Base-by-base conservation (phyloP, 495 filamentous ascomycete species). In the Lasiosphaeriaceae sp. region DNA sequence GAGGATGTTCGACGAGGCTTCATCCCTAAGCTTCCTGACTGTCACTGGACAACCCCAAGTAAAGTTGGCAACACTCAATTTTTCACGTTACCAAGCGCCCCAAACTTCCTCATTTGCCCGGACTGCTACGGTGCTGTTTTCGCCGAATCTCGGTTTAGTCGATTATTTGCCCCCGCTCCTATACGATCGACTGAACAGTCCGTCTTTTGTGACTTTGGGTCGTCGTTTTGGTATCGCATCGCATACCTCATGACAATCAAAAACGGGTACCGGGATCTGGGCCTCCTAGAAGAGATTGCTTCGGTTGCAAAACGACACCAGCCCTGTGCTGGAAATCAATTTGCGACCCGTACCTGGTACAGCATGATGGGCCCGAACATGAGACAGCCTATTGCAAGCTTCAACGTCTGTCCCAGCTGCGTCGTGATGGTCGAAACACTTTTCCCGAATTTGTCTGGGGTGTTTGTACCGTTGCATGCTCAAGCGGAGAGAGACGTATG, bases 101-200 rank as follows among this genome's bases (percentile, higher is more conserved):
- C 76, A 11, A 74, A 74, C 57, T 77, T 80, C 55, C 61, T 66
- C n/a, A 73, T 80, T 17, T 80, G 77, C 51, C 70, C 73, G 0
- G 70, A 68, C 29, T 80, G 77, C 54, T 77, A 74, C 48, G 58
- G 52, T 2, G 55, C 54, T 4, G 61, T 72, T 4, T 80, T 78
- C 54, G 63, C 66, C 26, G 60, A 71, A 9, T 74, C 66, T 1
- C 62, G 70, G 8, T 78, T 69, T 47, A 69, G 67, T 17, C 67
- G 70, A 34, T 57, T 72, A 6, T 76, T 80, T 39, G 66, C 75
- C 11, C 60, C 66, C 0, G 65, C 61, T 2, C 67, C 69, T 11
- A 57, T 68, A 26, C 74, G 73, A 20, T 63, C 69, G 3, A 47
- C 63, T 0, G 72, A 76, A 14, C 66, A 70, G 20, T 59, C 62